Evolutionary conservation across 805 yeast genomes (phyloP).

Genomic region (Teunomyces panamensis): DNA sequence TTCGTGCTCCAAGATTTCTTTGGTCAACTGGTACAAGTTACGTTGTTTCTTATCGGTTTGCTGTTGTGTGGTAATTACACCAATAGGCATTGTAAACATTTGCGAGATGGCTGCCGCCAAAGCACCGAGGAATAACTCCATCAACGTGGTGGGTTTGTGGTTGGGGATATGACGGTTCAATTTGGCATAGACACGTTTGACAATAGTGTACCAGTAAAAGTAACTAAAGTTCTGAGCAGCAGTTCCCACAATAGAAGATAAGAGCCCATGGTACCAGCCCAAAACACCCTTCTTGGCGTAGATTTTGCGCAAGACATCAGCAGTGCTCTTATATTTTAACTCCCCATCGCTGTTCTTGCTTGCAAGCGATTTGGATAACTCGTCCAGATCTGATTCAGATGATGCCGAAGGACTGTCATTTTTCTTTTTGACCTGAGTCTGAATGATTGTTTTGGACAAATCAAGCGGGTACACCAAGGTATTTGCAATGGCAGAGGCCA

Average conservation of each 20-base stretch:
- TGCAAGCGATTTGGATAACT: conserved; percentile 7
- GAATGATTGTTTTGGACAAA: conserved; percentile 71
- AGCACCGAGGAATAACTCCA: conserved; percentile 73
- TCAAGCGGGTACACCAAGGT: conserved; percentile 79
- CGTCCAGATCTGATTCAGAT: conserved; percentile 1
- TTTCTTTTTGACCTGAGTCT: conserved; percentile 53
- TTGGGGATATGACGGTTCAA: conserved; percentile 32
- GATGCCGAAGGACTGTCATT: conserved; percentile 3
- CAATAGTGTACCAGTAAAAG: conserved; percentile 82
- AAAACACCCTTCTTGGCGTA: conserved; percentile 56
- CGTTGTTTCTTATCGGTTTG: conserved; percentile 50
- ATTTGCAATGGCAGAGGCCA: conserved; percentile 79
- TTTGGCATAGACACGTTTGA: conserved; percentile 54
- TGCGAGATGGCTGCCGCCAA: conserved; percentile 82
- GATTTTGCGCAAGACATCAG: conserved; percentile 62
- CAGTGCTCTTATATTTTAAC: conserved; percentile 49
- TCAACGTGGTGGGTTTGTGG: conserved; percentile 50
- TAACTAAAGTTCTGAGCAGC: conserved; percentile 80
- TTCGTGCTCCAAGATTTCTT: conserved; percentile 56
- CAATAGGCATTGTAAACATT: conserved; percentile 75
- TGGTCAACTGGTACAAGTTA: conserved; percentile 28
- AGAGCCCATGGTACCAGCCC: conserved; percentile 73
- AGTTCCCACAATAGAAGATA: conserved; percentile 63
- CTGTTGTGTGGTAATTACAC: conserved; percentile 62
- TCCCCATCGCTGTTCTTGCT: conserved; percentile 11